Conservation (phyloP, 2,329 filamentous ascomycete species). For the Didymella pomorum region DNA sequence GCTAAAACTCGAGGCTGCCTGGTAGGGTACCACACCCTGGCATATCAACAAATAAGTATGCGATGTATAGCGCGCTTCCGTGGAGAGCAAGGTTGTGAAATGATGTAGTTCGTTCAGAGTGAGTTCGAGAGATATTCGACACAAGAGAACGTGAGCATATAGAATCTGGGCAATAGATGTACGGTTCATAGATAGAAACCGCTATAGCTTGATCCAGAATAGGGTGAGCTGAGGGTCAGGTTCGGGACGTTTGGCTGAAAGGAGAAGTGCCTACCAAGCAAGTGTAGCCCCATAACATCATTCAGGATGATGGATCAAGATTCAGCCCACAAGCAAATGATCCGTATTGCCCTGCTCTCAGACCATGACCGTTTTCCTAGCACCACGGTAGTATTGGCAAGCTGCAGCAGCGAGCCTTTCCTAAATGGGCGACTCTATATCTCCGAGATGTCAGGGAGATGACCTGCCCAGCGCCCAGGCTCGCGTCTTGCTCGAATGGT, state of each 20-base stretch:
- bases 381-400: constrained; percentile 57
- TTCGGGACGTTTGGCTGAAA: constrained; percentile 53
- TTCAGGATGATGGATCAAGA: constrained; percentile 50
- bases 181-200: constrained; percentile 40
- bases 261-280: constrained; percentile 49
- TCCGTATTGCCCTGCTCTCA: constrained; percentile 57
- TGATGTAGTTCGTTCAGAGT: constrained; percentile 9
- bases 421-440: constrained; percentile 53
- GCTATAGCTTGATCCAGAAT: constrained; percentile 49
- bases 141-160: constrained; percentile 35
- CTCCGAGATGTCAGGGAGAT: constrained; percentile 52
- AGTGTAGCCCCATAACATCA: constrained; percentile 46
- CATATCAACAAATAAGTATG: constrained; percentile 31
- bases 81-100: constrained; percentile 3
- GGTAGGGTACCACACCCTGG: constrained; percentile 36
- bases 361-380: constrained; percentile 53
- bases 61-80: constrained; percentile 10
- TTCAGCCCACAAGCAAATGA: constrained; percentile 56
- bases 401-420: constrained; percentile 57
- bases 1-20: constrained; percentile 35
- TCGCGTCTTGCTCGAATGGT: constrained; percentile 46
- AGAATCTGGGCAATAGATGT: constrained; percentile 45
- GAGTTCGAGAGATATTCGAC: constrained; percentile 25
- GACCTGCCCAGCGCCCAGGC: constrained; percentile 50
- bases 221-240: constrained; percentile 39